Conservation (phyloP, 2,329 filamentous ascomycete species). For the Penicillium occitanis region DNA sequence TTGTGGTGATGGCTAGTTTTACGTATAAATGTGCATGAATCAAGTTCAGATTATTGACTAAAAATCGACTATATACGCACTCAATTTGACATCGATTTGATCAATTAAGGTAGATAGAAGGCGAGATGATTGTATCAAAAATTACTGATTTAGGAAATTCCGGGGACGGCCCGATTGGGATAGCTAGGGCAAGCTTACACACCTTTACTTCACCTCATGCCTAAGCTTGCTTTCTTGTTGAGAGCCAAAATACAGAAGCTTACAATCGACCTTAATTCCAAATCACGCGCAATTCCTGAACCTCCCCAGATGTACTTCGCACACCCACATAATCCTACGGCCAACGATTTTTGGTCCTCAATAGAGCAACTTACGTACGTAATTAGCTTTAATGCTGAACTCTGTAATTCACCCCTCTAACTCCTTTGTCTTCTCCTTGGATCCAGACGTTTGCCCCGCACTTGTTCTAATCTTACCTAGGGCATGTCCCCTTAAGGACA, state of each 20-base stretch:
- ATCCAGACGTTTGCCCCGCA: neutral
- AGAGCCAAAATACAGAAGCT: neutral
- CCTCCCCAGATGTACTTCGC: neutral
- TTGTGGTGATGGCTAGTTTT: neutral
- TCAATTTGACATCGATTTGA: neutral
- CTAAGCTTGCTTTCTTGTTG: neutral
- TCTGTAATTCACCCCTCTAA: neutral
- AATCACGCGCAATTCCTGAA: neutral
- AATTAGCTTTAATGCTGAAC: neutral
- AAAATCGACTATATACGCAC: no score
- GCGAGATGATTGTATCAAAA: neutral
- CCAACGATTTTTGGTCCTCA: neutral
- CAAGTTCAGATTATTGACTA: neutral
- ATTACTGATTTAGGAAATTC: neutral
- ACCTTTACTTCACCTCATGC: neutral
- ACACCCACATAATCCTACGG: neutral
- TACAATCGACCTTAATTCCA: neutral
- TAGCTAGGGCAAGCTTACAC: neutral
- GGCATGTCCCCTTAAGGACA: neutral
- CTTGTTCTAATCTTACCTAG: neutral
- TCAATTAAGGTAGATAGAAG: neutral
- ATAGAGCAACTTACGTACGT: neutral
- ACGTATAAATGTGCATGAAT: neutral
- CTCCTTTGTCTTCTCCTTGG: neutral
- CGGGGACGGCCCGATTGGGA: neutral